Evolutionary conservation across 1,139 yeast genomes (phyloP).

Genomic region (Candida frijolesensis): DNA sequence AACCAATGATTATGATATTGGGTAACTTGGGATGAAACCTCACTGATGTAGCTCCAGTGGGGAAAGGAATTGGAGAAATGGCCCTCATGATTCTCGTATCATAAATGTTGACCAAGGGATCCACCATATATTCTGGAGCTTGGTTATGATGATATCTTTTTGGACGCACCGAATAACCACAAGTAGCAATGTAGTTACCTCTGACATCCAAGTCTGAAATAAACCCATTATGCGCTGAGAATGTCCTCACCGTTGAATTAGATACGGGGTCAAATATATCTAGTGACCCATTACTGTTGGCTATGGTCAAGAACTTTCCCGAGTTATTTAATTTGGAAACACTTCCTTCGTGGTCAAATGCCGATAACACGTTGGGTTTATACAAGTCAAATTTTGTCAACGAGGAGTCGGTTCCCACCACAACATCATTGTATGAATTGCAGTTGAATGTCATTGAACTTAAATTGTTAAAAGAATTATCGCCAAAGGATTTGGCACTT

Average conservation of each 20-base stretch:
- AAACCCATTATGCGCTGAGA: conserved; percentile 74
- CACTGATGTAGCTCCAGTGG: conserved; percentile 87
- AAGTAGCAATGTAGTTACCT: conserved; percentile 77
- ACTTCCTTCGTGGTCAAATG: conserved; percentile 35
- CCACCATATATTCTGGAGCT: conserved; percentile 43
- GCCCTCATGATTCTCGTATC: conserved; percentile 78
- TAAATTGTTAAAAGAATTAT: conserved; percentile 29
- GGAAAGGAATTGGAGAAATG: conserved; percentile 80
- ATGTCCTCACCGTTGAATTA: conserved; percentile 54
- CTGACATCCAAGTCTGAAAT: conserved; percentile 77
- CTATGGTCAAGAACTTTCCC: conserved; percentile 57
- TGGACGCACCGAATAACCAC: conserved; percentile 72
- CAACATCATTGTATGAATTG: conserved; percentile 35
- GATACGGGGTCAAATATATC: conserved; percentile 77
- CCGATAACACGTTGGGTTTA: conserved; percentile 41
- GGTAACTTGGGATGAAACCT: conserved; percentile 87
- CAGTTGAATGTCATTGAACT: conserved; percentile 42
- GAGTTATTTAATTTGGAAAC: conserved; percentile 34
- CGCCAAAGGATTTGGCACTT: conserved; percentile 29
- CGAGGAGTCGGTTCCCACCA: conserved; percentile 37
- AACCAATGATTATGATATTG: conserved; percentile 73
- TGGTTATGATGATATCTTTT: conserved; percentile 23
- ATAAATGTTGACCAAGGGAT: conserved; percentile 81
- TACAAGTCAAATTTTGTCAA: conserved; percentile 64
- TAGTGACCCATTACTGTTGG: conserved; percentile 66